Percentiles rank a stretch among this genome's conserved stretches.
Conservation (phyloP, 768 basidiomycete genomes). For the Hemileccinum impolitum region DNA sequence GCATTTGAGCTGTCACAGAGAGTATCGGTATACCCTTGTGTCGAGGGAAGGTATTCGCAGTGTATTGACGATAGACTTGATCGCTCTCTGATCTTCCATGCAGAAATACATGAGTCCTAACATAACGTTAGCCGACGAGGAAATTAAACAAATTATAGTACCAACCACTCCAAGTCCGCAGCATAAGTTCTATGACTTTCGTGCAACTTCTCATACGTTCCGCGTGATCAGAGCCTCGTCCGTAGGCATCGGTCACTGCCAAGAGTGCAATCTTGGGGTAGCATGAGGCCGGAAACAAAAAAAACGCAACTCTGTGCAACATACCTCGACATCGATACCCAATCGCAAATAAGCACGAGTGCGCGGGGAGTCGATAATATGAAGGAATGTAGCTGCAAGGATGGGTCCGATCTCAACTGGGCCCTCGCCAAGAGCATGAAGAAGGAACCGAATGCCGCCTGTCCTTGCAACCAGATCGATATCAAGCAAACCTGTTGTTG, state of each 20-base stretch:
- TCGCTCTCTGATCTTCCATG: constrained; percentile 82
- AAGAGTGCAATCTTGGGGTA: constrained; percentile 70
- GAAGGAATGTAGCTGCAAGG: constrained; percentile 75
- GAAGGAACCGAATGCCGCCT: constrained; percentile 80
- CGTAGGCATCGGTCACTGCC: constrained; percentile 90
- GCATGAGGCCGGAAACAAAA: not conserved
- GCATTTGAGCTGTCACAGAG: not conserved
- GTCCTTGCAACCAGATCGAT: constrained; percentile 76
- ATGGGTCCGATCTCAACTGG: constrained; percentile 78
- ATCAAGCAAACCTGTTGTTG: constrained; percentile 74
- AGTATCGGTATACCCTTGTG: constrained; percentile 54
- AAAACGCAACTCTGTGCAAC: constrained; percentile 7
- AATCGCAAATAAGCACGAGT: constrained; percentile 74
- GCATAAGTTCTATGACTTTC: constrained; percentile 75
- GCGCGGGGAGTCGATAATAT: constrained; percentile 81
- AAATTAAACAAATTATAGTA: constrained; percentile 4
- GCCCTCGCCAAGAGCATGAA: constrained; percentile 88
- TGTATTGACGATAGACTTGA: constrained; percentile 80
- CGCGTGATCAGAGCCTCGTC: constrained; percentile 72
- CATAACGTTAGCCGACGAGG: constrained; percentile 4
- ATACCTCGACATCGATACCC: constrained; percentile 87
- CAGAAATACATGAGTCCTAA: constrained; percentile 91
- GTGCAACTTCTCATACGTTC: constrained; percentile 78
- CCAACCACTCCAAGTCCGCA: constrained; percentile 93
- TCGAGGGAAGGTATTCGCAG: constrained; percentile 86